Percentiles rank a stretch among this genome's conserved stretches.
phyloP scores from a whole-genome alignment of 169 alveolate genomes.

The Plasmodium inui region DNA sequence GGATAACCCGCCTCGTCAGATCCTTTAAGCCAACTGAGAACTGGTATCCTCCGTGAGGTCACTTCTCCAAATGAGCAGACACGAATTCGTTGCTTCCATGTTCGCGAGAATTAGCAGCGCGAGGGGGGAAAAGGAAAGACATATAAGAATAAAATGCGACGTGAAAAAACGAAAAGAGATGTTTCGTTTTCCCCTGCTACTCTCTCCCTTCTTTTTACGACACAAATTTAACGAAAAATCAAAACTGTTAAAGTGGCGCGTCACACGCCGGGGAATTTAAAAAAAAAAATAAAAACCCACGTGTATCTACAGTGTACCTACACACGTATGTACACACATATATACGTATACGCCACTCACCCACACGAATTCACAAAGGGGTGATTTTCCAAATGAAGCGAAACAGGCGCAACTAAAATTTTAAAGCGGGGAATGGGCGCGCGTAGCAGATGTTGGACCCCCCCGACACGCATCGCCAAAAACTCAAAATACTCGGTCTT shows the following conservation, averaged over 20 bases:
- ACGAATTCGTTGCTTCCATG: neutral
- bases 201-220: neutral
- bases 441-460: neutral
- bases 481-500: conserved; percentile 8
- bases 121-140: neutral
- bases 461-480: neutral
- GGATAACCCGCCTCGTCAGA: neutral
- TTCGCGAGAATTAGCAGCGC: neutral
- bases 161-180: neutral
- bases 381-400: neutral
- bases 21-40: neutral
- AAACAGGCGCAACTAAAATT: neutral
- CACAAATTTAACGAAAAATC: neutral
- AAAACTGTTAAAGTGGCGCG: neutral
- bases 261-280: neutral
- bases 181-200: neutral
- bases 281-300: neutral
- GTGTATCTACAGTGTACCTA: neutral
- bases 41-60: neutral
- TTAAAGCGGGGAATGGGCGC: neutral
- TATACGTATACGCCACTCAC: neutral
- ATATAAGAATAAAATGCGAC: neutral
- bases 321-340: neutral
- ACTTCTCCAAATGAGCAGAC: neutral
- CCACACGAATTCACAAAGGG: neutral